Percentiles rank a stretch among this genome's conserved stretches.
Evolutionary conservation across 768 basidiomycete genomes (phyloP).

Genomic region (Tubosaeta sp.): DNA sequence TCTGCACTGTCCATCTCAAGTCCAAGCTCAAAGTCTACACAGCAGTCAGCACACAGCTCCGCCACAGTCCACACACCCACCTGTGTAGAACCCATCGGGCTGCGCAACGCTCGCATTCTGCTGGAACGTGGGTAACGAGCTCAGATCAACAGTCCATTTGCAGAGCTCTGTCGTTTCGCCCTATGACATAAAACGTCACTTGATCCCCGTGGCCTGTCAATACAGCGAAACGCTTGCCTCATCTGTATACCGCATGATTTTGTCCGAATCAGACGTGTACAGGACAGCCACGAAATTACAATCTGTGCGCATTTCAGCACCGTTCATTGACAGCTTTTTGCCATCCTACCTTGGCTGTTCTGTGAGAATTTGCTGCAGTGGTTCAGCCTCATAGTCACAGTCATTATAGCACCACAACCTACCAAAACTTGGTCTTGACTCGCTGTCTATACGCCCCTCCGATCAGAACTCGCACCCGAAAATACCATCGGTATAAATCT

Average conservation of each 20-base stretch:
- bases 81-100: slow-evolving; percentile 72
- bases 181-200: slow-evolving; percentile 32
- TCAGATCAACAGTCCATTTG: slow-evolving; percentile 86
- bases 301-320: slow-evolving; percentile 39
- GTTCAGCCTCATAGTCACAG: slow-evolving; percentile 8
- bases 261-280: slow-evolving; percentile 73
- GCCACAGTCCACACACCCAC: slow-evolving; percentile 34
- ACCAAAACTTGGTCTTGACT: slow-evolving; percentile 81
- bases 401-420: slow-evolving; percentile 20
- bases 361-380: slow-evolving; percentile 66
- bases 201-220: slow-evolving; percentile 12
- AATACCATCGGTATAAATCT: slow-evolving; percentile 20
- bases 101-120: slow-evolving; percentile 58
- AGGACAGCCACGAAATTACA: slow-evolving; percentile 78
- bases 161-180: slow-evolving; percentile 72
- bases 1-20: slow-evolving; percentile 83
- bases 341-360: slow-evolving; percentile 41
- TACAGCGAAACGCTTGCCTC: slow-evolving; percentile 40
- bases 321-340: background rate
- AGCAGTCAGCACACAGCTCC: background rate
- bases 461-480: slow-evolving; percentile 18
- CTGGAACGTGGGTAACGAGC: slow-evolving; percentile 72
- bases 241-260: slow-evolving; percentile 78
- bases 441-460: slow-evolving; percentile 53
- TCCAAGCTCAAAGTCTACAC: slow-evolving; percentile 75